phyloP scores from a whole-genome alignment of 768 basidiomycete genomes.

The Leccinellum rugosiceps region DNA sequence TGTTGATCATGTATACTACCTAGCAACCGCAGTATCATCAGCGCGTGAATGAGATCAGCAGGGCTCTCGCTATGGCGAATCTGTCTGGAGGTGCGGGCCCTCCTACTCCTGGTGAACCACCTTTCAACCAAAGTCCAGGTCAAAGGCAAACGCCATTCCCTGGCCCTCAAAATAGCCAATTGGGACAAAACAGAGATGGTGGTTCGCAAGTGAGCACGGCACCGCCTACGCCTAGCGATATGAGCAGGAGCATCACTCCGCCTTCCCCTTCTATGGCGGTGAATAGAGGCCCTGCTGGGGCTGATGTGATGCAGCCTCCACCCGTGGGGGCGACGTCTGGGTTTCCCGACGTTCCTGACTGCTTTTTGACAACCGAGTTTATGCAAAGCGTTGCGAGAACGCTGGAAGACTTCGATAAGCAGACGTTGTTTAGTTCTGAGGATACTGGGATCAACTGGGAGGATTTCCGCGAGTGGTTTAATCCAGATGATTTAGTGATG shows the following conservation, averaged over 20 bases:
- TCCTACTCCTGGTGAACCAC: too few relatives aligned
- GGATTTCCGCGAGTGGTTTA: conserved; percentile 75
- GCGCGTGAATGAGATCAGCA: conserved; percentile 36
- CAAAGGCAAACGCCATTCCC: too few relatives aligned
- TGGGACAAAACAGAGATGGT: conserved; percentile 28
- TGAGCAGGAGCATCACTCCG: conserved; percentile 32
- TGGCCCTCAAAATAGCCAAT: conserved; percentile 29
- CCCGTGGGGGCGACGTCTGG: conserved; percentile 11
- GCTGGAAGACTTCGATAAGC: conserved; percentile 38
- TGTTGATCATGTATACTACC: conserved; percentile 17
- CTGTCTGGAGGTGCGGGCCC: conserved; percentile 37
- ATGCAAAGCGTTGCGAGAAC: conserved; percentile 41
- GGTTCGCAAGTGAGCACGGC: conserved; percentile 30
- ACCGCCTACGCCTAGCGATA: conserved; percentile 37
- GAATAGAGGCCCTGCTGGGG: conserved; percentile 27
- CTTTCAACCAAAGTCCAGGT: too few relatives aligned
- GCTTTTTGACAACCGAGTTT: conserved; percentile 37
- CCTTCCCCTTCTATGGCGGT: conserved; percentile 37
- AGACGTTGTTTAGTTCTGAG: conserved; percentile 40
- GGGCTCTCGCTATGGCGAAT: conserved; percentile 29
- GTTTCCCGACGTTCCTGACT: conserved; percentile 25
- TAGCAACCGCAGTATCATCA: conserved; percentile 34
- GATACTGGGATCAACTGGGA: conserved; percentile 58
- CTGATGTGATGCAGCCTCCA: background rate
- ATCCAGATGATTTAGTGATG: conserved; percentile 43